These are phyloP conservation scores for Ogataea saltuana DNA, from an alignment of 805 yeast species.

Conservation along the genomic window DNA sequence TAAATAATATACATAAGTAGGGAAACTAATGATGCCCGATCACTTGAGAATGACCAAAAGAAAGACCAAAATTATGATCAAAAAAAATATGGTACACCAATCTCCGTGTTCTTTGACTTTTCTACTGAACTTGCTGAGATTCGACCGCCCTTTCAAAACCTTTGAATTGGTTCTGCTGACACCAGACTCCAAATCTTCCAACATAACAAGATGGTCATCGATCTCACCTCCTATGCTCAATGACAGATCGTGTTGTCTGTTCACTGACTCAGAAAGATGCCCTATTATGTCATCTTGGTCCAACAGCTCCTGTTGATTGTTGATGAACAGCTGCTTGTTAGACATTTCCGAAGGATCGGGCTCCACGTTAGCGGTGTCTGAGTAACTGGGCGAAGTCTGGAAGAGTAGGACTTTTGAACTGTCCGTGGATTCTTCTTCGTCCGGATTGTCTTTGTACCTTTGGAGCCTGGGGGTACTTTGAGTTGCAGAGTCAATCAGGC, in stretches of 20 bases:
- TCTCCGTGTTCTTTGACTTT: conserved; percentile 49
- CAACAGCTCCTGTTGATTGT: conserved; percentile 47
- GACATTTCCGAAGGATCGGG: conserved; percentile 23
- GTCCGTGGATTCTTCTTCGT: not conserved
- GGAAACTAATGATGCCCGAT: too few relatives aligned
- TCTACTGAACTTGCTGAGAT: conserved; percentile 41
- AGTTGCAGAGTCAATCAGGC: conserved; percentile 22
- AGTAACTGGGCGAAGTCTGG: conserved; percentile 5
- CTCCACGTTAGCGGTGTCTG: conserved; percentile 6
- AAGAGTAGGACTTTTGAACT: conserved; percentile 13
- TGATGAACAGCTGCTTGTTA: conserved; percentile 35
- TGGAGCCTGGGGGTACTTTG: not conserved
- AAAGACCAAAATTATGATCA: conserved; percentile 45
- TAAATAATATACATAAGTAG: too few relatives aligned
- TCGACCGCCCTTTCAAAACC: conserved; percentile 42
- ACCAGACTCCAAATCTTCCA: conserved; percentile 51
- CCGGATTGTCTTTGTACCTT: conserved; percentile 19
- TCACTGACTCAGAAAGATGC: conserved; percentile 43
- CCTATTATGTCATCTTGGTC: conserved; percentile 48
- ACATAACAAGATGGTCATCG: conserved; percentile 46
- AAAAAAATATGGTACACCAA: conserved; percentile 47
- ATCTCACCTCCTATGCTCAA: conserved; percentile 49
- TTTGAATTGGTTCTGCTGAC: conserved; percentile 44
- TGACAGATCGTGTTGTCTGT: conserved; percentile 47
- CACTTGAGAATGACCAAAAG: conserved; percentile 43